Evolutionary conservation across 2,329 filamentous ascomycete genomes (phyloP).

Genomic region (Elsinoe ampelina): DNA sequence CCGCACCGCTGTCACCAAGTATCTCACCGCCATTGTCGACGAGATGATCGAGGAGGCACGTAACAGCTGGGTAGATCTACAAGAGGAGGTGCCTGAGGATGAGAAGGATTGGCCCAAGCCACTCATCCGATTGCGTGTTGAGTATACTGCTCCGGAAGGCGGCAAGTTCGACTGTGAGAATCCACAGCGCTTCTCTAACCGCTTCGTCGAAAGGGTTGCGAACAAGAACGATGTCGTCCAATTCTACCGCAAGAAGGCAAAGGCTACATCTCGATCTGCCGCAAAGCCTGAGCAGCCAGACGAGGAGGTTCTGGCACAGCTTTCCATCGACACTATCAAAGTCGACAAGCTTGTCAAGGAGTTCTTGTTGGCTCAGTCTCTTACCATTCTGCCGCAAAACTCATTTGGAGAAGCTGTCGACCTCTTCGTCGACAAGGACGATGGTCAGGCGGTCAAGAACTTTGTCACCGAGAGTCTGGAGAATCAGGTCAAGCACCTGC

Average conservation of each 20-base stretch:
- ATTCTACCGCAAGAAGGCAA: slow-evolving; percentile 69
- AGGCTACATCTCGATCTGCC: slow-evolving; percentile 37
- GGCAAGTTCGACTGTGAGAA: slow-evolving; percentile 87
- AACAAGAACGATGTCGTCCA: slow-evolving; percentile 91
- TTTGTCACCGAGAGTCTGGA: slow-evolving; percentile 38
- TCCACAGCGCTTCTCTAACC: slow-evolving; percentile 88
- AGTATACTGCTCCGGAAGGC: slow-evolving; percentile 76
- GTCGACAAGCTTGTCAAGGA: slow-evolving; percentile 84
- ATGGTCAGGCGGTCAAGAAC: slow-evolving; percentile 72
- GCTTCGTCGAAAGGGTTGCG: slow-evolving; percentile 81
- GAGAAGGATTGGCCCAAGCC: slow-evolving; percentile 62
- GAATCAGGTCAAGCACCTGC: slow-evolving; percentile 35
- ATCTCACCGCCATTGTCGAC: slow-evolving; percentile 69
- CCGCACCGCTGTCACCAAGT: slow-evolving; percentile 65
- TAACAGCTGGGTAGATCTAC: slow-evolving; percentile 68
- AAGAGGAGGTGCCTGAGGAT: slow-evolving; percentile 52
- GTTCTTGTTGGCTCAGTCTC: slow-evolving; percentile 74
- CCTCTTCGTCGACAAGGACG: slow-evolving; percentile 89
- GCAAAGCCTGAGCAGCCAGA: slow-evolving; percentile 53
- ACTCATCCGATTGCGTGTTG: slow-evolving; percentile 80
- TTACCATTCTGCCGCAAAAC: slow-evolving; percentile 87
- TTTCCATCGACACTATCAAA: slow-evolving; percentile 67
- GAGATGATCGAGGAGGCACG: slow-evolving; percentile 81
- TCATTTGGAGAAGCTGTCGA: slow-evolving; percentile 87
- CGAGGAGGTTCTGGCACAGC: slow-evolving; percentile 49